Percentiles rank a stretch among this genome's conserved stretches.
phyloP scores from a whole-genome alignment of 2,329 filamentous ascomycete genomes.

The Cryoendolithus antarcticus region DNA sequence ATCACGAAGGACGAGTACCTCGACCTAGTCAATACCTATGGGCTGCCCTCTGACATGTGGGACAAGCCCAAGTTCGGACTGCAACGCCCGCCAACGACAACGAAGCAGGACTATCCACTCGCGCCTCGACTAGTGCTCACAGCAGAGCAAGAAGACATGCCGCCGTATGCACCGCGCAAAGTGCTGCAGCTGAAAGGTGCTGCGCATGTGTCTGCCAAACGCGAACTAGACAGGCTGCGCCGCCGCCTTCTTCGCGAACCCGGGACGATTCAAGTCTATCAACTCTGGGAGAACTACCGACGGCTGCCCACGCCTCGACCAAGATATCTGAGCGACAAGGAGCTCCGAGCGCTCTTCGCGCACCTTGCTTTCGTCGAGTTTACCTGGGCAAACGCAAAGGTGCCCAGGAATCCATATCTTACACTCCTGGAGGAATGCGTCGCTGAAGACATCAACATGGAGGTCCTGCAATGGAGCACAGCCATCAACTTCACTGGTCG shows the following conservation, averaged over 20 bases:
- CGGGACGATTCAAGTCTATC: conserved; percentile 10
- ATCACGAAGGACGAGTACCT: conserved; percentile 33
- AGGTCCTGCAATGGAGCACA: conserved; percentile 63
- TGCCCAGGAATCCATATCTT: conserved; percentile 70
- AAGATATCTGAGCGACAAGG: conserved; percentile 33
- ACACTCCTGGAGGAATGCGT: conserved; percentile 75
- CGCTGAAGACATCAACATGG: conserved; percentile 54
- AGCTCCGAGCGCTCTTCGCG: conserved; percentile 54
- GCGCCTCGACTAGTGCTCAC: conserved; percentile 20
- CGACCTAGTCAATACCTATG: conserved; percentile 38
- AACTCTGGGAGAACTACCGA: conserved; percentile 42
- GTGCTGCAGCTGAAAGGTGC: conserved; percentile 13
- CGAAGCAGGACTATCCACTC: conserved; percentile 8
- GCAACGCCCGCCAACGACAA: not conserved
- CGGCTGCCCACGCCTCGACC: conserved; percentile 42
- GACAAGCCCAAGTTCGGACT: conserved; percentile 3
- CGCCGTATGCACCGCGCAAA: conserved; percentile 4
- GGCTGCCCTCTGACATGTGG: conserved; percentile 12
- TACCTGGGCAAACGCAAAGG: conserved; percentile 36
- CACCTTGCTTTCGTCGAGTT: conserved; percentile 51
- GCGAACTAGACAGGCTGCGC: conserved; percentile 9
- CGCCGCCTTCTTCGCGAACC: conserved; percentile 5
- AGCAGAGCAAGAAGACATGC: conserved; percentile 14
- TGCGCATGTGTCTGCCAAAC: conserved; percentile 7
- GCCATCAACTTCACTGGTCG: conserved; percentile 69